Conservation (phyloP, 371 early-diverging fungal genomes). For the Haplosporangium sp. region DNA sequence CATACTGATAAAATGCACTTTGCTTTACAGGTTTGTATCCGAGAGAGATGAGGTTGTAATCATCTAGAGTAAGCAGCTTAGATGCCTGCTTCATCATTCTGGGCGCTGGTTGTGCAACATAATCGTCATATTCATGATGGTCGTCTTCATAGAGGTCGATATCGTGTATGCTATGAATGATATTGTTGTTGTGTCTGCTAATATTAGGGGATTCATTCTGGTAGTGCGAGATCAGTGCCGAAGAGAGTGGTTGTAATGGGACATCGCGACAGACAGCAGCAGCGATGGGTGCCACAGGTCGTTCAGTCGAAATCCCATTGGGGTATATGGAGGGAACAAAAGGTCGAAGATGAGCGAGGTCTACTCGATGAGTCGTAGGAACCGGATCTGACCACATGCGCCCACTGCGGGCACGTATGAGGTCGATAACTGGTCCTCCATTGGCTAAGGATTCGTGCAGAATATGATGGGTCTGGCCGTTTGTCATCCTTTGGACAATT, state of each 20-base stretch:
- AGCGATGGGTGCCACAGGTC: constrained; percentile 15
- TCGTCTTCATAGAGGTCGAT: constrained; percentile 31
- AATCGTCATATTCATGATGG: constrained; percentile 14
- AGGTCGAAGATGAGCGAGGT: constrained; percentile 11
- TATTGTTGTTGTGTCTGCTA: constrained; percentile 10
- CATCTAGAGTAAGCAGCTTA: constrained; percentile 38
- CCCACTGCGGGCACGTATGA: constrained; percentile 24
- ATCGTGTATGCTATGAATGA: constrained; percentile 24
- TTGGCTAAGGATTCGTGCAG: background rate
- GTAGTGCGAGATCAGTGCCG: constrained; percentile 24
- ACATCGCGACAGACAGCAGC: constrained; percentile 30
- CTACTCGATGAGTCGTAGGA: constrained; percentile 1
- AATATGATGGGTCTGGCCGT: constrained; percentile 1
- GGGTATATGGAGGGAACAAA: constrained; percentile 3
- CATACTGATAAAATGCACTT: background rate
- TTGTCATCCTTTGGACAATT: background rate
- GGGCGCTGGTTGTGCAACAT: constrained; percentile 9
- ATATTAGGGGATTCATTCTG: constrained; percentile 6
- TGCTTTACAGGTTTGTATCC: constrained; percentile 47
- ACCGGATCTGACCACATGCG: constrained; percentile 43
- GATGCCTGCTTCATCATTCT: constrained; percentile 37
- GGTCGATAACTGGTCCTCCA: background rate
- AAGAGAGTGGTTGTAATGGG: constrained; percentile 24
- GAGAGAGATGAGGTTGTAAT: constrained; percentile 45
- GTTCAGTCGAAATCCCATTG: background rate